Percentiles rank a stretch among this genome's conserved stretches.
These are phyloP conservation scores for Hansenula sp. DNA, from an alignment of 1,139 yeast species.

Conservation along the genomic window DNA sequence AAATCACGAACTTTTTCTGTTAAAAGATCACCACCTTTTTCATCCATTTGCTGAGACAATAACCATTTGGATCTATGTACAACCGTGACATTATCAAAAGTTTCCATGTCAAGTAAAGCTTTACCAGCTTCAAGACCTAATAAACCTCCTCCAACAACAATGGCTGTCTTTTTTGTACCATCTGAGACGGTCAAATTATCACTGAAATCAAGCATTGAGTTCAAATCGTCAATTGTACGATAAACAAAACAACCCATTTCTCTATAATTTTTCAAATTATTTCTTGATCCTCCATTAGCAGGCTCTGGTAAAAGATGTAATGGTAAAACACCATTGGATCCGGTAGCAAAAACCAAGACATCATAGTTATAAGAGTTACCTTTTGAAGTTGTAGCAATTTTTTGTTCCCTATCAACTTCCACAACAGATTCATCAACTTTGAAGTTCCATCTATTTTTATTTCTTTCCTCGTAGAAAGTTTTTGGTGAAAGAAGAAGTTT, in stretches of 20 bases:
- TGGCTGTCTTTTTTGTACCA: slow-evolving; percentile 19
- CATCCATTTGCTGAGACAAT: slow-evolving; percentile 29
- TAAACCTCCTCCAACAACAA: slow-evolving; percentile 32
- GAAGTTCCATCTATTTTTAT: slow-evolving; percentile 26
- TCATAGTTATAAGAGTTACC: slow-evolving; percentile 23
- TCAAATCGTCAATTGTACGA: slow-evolving; percentile 29
- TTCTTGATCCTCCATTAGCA: slow-evolving; percentile 3
- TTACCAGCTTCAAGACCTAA: slow-evolving; percentile 33
- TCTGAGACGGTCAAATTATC: slow-evolving; percentile 9
- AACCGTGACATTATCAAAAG: slow-evolving; percentile 24
- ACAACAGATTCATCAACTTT: slow-evolving; percentile 25
- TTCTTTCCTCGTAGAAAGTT: slow-evolving; percentile 26
- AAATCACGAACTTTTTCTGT: slow-evolving; percentile 26
- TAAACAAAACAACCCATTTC: slow-evolving; percentile 29
- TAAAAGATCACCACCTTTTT: slow-evolving; percentile 26
- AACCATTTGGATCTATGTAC: slow-evolving; percentile 30
- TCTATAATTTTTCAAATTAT: slow-evolving; percentile 14
- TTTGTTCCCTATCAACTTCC: slow-evolving; percentile 18
- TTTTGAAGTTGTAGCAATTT: slow-evolving; percentile 21
- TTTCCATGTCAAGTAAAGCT: slow-evolving; percentile 26
- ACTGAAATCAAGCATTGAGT: slow-evolving; percentile 24
- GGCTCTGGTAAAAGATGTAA: slow-evolving; percentile 18
- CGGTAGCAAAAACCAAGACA: slow-evolving; percentile 28
- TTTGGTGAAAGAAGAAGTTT: slow-evolving; percentile 27
- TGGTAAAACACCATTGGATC: slow-evolving; percentile 28